Base-by-base conservation (phyloP, 352 stramenopile species). In the Pythium diclinum region DNA sequence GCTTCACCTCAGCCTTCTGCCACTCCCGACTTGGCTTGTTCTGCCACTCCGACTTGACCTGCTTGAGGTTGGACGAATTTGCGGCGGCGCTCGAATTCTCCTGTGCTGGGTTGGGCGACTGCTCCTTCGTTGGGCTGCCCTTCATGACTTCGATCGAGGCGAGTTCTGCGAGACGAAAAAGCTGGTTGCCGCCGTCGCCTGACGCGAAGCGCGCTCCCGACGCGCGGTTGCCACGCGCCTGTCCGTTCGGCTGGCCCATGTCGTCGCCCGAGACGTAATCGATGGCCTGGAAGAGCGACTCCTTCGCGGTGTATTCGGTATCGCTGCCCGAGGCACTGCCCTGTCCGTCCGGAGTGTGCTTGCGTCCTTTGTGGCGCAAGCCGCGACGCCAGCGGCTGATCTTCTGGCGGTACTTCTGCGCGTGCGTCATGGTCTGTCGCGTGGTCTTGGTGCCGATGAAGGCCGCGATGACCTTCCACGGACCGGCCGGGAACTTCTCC, bases 401-500 rank as follows among this genome's bases (percentile, higher is more conserved):
- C 77, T 92, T 92, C 70, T 92, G 81, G 46, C 81, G 81, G 65
- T 92, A 92, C 71, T 92, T 92, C 55, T 92, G 84, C 67, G 84
- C 84, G 63, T 92, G 84, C 33, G 84, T 91, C 84, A 91, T 91
- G 54, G 98, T 98, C 76, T 99, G 97, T 21, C 96, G 92, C 14
- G 94, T 91, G 9, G 87, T 94, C 62, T 92, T 91, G 38, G 85
- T 85, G 56, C 84, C 81, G 59, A 95, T 88, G 61, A 88, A 88
- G 58, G 78, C 75, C 17, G 86, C 86, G 67, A 95, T 94, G 55
- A 87, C 76, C 64, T 91, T 91, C 86, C 86, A 94, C 3, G 86
- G 86, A 0, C 86, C 86, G 1, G 81, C 77, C 16, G 86, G 86
- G 73, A 92, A 95, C 69, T 89, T 91, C 67, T 95, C 84, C 79